A percentile compares a stretch with the other conserved stretches of the same genome.
Conservation (phyloP, 1,284 basidiomycete genomes). For the Tilletia walkeri region DNA sequence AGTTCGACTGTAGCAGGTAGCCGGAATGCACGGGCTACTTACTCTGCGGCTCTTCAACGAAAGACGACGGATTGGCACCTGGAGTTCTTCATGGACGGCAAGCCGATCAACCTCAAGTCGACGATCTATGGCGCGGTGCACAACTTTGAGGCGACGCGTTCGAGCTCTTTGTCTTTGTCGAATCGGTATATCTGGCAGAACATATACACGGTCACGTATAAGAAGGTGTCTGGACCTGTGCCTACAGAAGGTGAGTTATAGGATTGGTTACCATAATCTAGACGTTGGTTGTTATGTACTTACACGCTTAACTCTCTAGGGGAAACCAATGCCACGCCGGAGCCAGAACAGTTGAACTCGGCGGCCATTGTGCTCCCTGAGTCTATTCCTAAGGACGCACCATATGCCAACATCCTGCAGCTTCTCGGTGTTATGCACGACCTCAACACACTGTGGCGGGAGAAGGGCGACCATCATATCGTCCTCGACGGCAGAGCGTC, state of each 20-base stretch:
- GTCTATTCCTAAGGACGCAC: slow-evolving; percentile 77
- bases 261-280: not conserved
- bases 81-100: slow-evolving; percentile 87
- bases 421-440: slow-evolving; percentile 83
- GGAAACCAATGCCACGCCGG: slow-evolving; percentile 32
- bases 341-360: slow-evolving; percentile 29
- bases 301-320: not conserved
- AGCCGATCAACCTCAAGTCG: slow-evolving; percentile 75
- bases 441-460: slow-evolving; percentile 68
- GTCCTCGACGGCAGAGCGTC: not conserved
- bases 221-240: slow-evolving; percentile 81
- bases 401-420: slow-evolving; percentile 85
- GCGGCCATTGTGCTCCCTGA: slow-evolving; percentile 59
- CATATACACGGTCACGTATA: slow-evolving; percentile 85
- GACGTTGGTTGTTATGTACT: too few species aligned
- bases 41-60: slow-evolving; percentile 87
- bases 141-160: slow-evolving; percentile 59
- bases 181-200: slow-evolving; percentile 76
- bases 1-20: slow-evolving; percentile 23
- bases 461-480: slow-evolving; percentile 18
- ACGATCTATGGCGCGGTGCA: slow-evolving; percentile 96
- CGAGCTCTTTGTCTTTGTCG: not conserved
- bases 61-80: slow-evolving; percentile 94
- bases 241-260: slow-evolving; percentile 40
- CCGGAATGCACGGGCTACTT: slow-evolving; percentile 63